Evolutionary conservation across 1,284 basidiomycete genomes (phyloP).

Genomic region (Entoloma clypeatum): DNA sequence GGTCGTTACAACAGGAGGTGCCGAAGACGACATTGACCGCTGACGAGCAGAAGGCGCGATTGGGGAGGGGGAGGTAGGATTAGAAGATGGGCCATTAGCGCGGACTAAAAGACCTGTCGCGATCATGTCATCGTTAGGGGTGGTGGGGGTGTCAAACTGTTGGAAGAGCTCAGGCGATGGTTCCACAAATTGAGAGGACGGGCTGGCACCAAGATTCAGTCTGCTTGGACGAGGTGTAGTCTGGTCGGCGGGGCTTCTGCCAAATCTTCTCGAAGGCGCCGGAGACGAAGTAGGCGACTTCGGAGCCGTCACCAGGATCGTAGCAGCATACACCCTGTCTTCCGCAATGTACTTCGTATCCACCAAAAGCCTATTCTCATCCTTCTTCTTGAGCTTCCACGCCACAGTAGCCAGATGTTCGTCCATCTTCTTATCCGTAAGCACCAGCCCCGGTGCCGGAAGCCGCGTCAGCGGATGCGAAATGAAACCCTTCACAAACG

Average conservation of each 20-base stretch:
- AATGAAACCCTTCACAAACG: slow-evolving; percentile 58
- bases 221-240: slow-evolving; percentile 22
- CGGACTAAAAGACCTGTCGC: slow-evolving; percentile 13
- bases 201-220: slow-evolving; percentile 16
- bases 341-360: slow-evolving; percentile 46
- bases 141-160: slow-evolving; percentile 1
- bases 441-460: slow-evolving; percentile 57
- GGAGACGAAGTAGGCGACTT: slow-evolving; percentile 14
- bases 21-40: slow-evolving; percentile 23
- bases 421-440: slow-evolving; percentile 49
- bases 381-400: slow-evolving; percentile 59
- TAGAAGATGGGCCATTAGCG: slow-evolving; percentile 12
- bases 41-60: slow-evolving; percentile 15
- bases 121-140: slow-evolving; percentile 5
- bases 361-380: slow-evolving; percentile 53
- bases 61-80: slow-evolving; percentile 4
- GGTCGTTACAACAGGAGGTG: slow-evolving; percentile 12
- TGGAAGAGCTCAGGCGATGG: slow-evolving; percentile 5
- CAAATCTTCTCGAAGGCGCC: slow-evolving; percentile 6
- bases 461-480: slow-evolving; percentile 65
- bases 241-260: slow-evolving; percentile 9
- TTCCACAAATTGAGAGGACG: neutral
- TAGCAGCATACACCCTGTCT: slow-evolving; percentile 46
- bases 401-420: slow-evolving; percentile 30
- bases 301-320: slow-evolving; percentile 35